phyloP scores from a whole-genome alignment of 495 filamentous ascomycete species.

The Penicillium cataractarum region DNA sequence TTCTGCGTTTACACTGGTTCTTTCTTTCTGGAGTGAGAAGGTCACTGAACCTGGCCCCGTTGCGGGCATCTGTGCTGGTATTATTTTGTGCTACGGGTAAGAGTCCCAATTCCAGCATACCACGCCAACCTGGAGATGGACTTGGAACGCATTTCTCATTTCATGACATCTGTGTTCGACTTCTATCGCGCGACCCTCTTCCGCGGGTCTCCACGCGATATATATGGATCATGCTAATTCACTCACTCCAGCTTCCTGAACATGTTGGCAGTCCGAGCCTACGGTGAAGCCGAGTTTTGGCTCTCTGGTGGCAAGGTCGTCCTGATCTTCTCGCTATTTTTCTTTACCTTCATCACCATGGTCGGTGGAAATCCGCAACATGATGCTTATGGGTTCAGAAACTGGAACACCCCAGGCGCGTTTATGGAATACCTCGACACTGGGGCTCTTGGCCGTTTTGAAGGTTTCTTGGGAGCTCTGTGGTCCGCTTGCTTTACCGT shows the following conservation, averaged over 20 bases:
- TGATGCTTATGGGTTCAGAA: conserved; percentile 77
- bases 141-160: background rate
- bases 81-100: conserved; percentile 49
- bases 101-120: conserved; percentile 16
- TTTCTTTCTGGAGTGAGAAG: conserved; percentile 67
- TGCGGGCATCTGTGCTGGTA: conserved; percentile 57
- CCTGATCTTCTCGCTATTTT: conserved; percentile 62
- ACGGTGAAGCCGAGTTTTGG: conserved; percentile 73
- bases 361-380: conserved; percentile 70
- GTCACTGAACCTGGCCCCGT: conserved; percentile 52
- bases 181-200: background rate
- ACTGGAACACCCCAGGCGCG: conserved; percentile 40
- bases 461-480: conserved; percentile 71
- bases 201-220: background rate
- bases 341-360: conserved; percentile 58
- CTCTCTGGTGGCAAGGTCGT: conserved; percentile 70
- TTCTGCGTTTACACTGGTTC: conserved; percentile 67
- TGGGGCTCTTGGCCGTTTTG: conserved; percentile 67
- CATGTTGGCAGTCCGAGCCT: conserved; percentile 60
- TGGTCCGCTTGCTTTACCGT: conserved; percentile 49
- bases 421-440: conserved; percentile 58
- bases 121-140: background rate
- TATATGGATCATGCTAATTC: conserved; percentile 33
- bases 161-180: background rate
- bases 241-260: conserved; percentile 20